phyloP scores from a whole-genome alignment of 345 rosid species.

The Erysimum cheiranthoides region DNA sequence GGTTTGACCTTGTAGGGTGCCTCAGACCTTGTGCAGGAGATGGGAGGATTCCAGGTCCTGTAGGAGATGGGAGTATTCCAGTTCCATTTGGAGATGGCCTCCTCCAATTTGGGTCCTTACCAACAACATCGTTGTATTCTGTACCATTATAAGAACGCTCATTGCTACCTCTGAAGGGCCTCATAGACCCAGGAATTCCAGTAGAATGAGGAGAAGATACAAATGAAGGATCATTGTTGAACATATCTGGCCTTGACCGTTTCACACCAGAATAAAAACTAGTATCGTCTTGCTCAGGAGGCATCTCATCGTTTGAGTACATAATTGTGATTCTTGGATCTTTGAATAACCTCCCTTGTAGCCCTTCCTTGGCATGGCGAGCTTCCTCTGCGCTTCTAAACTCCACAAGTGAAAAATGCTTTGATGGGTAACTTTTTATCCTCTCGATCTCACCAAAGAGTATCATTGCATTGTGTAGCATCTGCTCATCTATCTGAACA shows the following conservation, averaged over 20 bases:
- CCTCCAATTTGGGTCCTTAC: conserved; percentile 66
- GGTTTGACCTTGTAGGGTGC: conserved; percentile 58
- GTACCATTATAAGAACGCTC: conserved; percentile 58
- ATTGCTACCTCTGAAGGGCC: conserved; percentile 59
- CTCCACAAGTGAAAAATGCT: conserved; percentile 89
- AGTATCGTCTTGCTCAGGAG: conserved; percentile 69
- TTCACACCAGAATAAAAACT: conserved; percentile 62
- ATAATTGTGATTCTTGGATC: conserved; percentile 90
- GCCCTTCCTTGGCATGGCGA: conserved; percentile 89
- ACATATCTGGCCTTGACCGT: conserved; percentile 67
- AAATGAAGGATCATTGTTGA: conserved; percentile 53
- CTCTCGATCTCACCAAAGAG: conserved; percentile 97
- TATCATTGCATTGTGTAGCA: conserved; percentile 98
- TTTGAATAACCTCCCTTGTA: conserved; percentile 88
- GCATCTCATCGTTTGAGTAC: conserved; percentile 81
- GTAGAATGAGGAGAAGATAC: conserved; percentile 48
- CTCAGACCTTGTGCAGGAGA: conserved; percentile 60
- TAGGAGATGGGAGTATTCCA: conserved; percentile 67
- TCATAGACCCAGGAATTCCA: conserved; percentile 51
- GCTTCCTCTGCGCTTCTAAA: conserved; percentile 98
- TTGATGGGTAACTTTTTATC: conserved; percentile 77
- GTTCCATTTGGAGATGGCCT: conserved; percentile 69
- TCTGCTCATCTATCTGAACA: conserved; percentile 84
- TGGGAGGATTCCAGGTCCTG: conserved; percentile 62
- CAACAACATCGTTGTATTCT: conserved; percentile 61